These are phyloP conservation scores for Eucalyptus shirleyi DNA, from an alignment of 345 rosid species.

Conservation along the genomic window DNA sequence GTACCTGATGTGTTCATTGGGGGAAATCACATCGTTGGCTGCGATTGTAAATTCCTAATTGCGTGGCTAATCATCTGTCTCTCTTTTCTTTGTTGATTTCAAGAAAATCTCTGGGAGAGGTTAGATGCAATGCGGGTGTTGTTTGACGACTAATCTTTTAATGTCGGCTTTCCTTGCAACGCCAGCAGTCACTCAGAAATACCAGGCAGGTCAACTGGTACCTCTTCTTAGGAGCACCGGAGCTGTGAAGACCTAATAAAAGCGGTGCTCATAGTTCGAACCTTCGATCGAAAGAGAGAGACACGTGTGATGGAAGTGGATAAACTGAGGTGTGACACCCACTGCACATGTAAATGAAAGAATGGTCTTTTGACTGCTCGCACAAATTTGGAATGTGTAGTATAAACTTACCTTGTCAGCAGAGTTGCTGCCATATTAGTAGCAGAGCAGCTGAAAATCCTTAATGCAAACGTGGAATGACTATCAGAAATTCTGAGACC, in stretches of 20 bases:
- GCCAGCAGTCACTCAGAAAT: not conserved
- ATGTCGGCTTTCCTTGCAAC: not conserved
- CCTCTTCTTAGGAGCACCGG: not conserved
- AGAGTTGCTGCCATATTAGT: not conserved
- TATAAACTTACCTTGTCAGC: not conserved
- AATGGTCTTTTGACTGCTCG: not conserved
- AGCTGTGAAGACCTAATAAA: not conserved
- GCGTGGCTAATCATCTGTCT: not conserved
- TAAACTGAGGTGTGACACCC: not conserved
- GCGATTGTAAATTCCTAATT: constrained; percentile 29
- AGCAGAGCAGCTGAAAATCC: not conserved
- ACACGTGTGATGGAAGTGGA: not conserved
- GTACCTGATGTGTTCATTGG: constrained; percentile 65
- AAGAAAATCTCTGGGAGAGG: not conserved
- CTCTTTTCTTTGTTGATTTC: not conserved
- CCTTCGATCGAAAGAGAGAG: not conserved
- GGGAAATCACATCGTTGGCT: constrained; percentile 61
- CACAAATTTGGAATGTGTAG: not conserved
- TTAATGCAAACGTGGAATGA: not conserved
- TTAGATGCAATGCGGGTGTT: not conserved
- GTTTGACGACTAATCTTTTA: not conserved
- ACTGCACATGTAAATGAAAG: not conserved
- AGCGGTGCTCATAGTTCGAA: not conserved
- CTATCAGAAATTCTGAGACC: not conserved
- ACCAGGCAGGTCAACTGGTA: not conserved